Base-by-base conservation (phyloP, 2,329 filamentous ascomycete species). In the Xylariaceae sp. region DNA sequence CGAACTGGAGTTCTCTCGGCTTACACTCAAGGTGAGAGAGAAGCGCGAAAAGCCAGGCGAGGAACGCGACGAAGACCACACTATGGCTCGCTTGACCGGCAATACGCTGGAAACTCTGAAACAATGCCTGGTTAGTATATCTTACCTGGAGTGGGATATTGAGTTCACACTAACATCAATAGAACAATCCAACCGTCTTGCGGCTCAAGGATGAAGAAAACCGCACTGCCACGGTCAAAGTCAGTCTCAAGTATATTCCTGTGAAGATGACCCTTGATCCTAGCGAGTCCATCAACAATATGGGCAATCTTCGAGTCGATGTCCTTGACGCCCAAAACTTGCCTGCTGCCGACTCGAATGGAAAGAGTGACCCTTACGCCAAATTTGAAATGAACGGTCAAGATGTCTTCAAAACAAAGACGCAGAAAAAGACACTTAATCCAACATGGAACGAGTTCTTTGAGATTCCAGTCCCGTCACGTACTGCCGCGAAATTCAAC, bases 261-360 rank as follows among this genome's bases (percentile, higher is more conserved):
- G 86, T 97, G 55, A 85, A 89, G 74, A 99, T 99, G 94, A 78
- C 85, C 51, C 87, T 99, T 45, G 91, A 99, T 65, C 89, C 94
- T 0, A 90, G 86, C 63, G 94, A 99, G 73, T 97, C 91, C 66
- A 96, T 99, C 78, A 97, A 97, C 82, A 99, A 99, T 73, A 96
- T 96, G 84, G 94, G 94, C 54, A 92, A 86, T 53, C 84, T 99
- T 18, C 89, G 92, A 17, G 90, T 99, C n/a, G 91, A 97, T 64
- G 81, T 99, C 16, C 75, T 97, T 36, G 91, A 96, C 69, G 94
- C 87, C 16, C 75, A 82, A 9, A 87, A 96, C 54, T 81, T 99
- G n/a, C 94, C 94, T 7, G 86, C 94, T 1, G 93, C 93, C 28
- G 94, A 99, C 66, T 86, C 91, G 33, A 99, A 99, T 67, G 94